phyloP scores from a whole-genome alignment of 2,329 filamentous ascomycete genomes.

The Fusarium mexicanum region DNA sequence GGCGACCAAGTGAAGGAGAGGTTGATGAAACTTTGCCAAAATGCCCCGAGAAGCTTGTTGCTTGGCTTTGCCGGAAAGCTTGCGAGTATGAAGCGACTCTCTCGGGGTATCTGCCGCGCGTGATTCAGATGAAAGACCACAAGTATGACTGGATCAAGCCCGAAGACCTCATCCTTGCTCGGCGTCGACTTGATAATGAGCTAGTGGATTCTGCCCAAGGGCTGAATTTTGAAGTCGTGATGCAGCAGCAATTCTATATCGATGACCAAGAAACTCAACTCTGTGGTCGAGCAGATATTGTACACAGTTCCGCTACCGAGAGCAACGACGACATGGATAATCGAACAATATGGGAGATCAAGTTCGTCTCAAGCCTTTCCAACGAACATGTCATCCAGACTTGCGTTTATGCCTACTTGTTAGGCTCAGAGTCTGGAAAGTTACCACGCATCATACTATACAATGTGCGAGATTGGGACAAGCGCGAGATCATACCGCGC shows the following conservation, averaged over 20 bases:
- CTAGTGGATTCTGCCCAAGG: neutral
- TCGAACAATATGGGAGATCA: slow-evolving; percentile 44
- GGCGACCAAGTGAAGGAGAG: neutral
- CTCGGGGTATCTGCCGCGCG: slow-evolving; percentile 40
- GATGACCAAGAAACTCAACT: neutral
- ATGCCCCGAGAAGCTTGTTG: slow-evolving; percentile 5
- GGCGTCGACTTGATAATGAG: slow-evolving; percentile 29
- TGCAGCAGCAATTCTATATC: neutral
- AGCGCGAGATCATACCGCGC: slow-evolving; percentile 29
- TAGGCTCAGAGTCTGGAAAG: neutral
- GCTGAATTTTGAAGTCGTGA: slow-evolving; percentile 14
- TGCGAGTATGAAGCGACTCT: slow-evolving; percentile 39
- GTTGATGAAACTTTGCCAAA: neutral
- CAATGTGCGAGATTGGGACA: slow-evolving; percentile 43
- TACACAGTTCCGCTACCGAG: neutral
- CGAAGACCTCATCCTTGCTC: slow-evolving; percentile 29
- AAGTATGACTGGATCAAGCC: slow-evolving; percentile 42
- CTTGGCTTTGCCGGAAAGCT: slow-evolving; percentile 41
- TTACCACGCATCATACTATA: slow-evolving; percentile 38
- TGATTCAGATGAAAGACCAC: slow-evolving; percentile 42
- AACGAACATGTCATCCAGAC: slow-evolving; percentile 42
- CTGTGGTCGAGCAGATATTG: slow-evolving; percentile 24
- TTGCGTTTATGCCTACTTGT: slow-evolving; percentile 42
- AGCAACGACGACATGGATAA: neutral
- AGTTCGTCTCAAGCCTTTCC: slow-evolving; percentile 42